Percentiles rank a stretch among this genome's conserved stretches.
phyloP scores from a whole-genome alignment of 129 eudicot genomes.

The Flaveria bidentis region DNA sequence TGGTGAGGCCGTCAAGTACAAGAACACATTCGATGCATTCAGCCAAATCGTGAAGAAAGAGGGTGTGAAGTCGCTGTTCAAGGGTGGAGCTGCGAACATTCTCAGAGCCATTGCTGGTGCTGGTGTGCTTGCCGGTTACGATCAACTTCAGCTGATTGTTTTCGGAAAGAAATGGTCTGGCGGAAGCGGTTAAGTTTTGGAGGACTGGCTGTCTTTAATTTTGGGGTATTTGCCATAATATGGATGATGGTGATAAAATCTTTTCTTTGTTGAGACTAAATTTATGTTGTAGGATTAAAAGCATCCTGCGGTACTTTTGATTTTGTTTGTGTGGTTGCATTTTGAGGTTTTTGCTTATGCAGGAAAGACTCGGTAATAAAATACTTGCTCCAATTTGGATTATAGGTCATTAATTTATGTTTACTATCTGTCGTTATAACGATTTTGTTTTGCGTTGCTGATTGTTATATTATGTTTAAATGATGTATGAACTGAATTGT shows the following conservation, averaged over 20 bases:
- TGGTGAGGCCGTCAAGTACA: constrained; percentile 72
- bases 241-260: constrained; percentile 21
- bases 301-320: constrained; percentile 19
- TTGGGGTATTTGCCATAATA: constrained; percentile 11
- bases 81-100: constrained; percentile 74
- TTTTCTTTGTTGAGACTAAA: constrained; percentile 14
- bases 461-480: not conserved
- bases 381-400: constrained; percentile 14
- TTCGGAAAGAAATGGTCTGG: constrained; percentile 88
- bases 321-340: constrained; percentile 18
- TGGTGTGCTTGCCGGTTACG: constrained; percentile 82
- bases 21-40: constrained; percentile 55
- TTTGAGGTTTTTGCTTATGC: constrained; percentile 15
- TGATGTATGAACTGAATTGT: too few relatives aligned
- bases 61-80: constrained; percentile 57
- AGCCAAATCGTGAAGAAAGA: constrained; percentile 56
- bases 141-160: constrained; percentile 72
- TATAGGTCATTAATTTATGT: not conserved
- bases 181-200: constrained; percentile 32
- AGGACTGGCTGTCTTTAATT: not conserved
- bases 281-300: constrained; percentile 15
- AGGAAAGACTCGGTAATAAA: constrained; percentile 19
- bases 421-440: not conserved
- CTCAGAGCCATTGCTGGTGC: constrained; percentile 91
- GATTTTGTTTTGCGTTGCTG: not conserved